Evolutionary conservation across 1,139 yeast genomes (phyloP).

Genomic region (Yamadazyma diospyri): DNA sequence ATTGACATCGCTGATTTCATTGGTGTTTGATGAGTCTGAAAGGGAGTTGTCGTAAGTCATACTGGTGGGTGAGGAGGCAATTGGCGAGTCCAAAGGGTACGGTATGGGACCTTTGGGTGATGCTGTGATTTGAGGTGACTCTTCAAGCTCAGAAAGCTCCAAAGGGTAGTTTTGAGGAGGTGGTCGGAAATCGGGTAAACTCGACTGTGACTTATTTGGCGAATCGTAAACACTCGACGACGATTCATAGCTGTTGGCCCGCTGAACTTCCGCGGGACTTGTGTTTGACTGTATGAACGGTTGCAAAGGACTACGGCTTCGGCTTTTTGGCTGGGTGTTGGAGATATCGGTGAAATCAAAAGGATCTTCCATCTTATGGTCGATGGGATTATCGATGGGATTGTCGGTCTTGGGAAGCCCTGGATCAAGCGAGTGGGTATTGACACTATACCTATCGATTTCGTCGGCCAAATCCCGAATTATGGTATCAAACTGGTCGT

Average conservation of each 20-base stretch:
- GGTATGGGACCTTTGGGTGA: conserved; percentile 9
- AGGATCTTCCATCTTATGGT: conserved; percentile 1
- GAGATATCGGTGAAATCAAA: not conserved
- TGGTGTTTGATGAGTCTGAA: conserved; percentile 3
- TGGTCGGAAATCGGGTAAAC: conserved; percentile 4
- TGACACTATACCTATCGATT: conserved; percentile 8
- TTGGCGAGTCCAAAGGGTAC: conserved; percentile 20
- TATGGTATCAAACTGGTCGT: conserved; percentile 9
- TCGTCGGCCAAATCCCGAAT: conserved; percentile 12
- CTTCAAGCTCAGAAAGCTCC: not conserved
- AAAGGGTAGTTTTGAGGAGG: conserved; percentile 7
- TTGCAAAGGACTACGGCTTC: too few species aligned
- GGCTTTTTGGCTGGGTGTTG: not conserved
- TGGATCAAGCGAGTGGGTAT: conserved; percentile 1
- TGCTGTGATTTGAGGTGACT: not conserved
- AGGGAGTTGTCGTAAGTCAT: conserved; percentile 4
- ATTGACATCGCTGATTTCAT: conserved; percentile 1
- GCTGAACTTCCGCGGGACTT: not conserved
- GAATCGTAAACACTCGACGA: conserved; percentile 8
- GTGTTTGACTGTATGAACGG: too few species aligned
- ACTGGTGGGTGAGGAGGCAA: conserved; percentile 16
- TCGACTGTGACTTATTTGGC: conserved; percentile 5
- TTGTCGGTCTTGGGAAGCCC: not conserved
- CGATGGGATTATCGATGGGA: conserved; percentile 1
- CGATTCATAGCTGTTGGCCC: conserved; percentile 3